Percentiles rank a stretch among this genome's conserved stretches.
These are phyloP conservation scores for Annona cherimola DNA, from an alignment of 164 flowering plant genomes.

Conservation along the genomic window DNA sequence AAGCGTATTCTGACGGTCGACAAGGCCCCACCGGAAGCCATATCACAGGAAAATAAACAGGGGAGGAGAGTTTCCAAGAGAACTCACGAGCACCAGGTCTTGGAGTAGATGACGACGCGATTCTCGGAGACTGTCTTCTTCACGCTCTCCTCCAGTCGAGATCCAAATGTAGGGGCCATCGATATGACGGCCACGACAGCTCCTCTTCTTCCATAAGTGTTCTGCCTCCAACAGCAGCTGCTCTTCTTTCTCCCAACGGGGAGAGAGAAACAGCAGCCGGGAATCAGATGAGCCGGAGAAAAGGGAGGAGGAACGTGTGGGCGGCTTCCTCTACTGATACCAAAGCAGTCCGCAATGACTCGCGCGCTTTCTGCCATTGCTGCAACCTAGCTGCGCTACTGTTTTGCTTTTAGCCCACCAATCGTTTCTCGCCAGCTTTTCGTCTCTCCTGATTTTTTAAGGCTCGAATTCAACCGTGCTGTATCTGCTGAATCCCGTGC, in stretches of 20 bases:
- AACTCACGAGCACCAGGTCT: conserved; percentile 97
- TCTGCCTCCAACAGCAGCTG: neutral
- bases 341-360: neutral
- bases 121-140: conserved; percentile 67
- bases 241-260: neutral
- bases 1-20: too few species aligned
- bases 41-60: conserved; percentile 1
- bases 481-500: too few species aligned
- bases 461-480: too few species aligned
- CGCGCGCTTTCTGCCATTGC: conserved; percentile 6
- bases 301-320: neutral
- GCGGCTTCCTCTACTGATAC: neutral
- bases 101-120: conserved; percentile 88
- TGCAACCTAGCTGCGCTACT: neutral
- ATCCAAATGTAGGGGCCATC: conserved; percentile 50
- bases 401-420: neutral
- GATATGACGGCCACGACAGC: conserved; percentile 16
- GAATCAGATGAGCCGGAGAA: neutral
- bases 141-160: conserved; percentile 72
- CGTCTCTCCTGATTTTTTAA: too few species aligned
- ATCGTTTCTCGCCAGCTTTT: neutral
- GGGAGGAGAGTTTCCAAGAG: neutral
- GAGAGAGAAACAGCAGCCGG: neutral
- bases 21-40: neutral
- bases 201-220: neutral